Evolutionary conservation across 164 flowering plant genomes (phyloP).

Genomic region (Piper longum): DNA sequence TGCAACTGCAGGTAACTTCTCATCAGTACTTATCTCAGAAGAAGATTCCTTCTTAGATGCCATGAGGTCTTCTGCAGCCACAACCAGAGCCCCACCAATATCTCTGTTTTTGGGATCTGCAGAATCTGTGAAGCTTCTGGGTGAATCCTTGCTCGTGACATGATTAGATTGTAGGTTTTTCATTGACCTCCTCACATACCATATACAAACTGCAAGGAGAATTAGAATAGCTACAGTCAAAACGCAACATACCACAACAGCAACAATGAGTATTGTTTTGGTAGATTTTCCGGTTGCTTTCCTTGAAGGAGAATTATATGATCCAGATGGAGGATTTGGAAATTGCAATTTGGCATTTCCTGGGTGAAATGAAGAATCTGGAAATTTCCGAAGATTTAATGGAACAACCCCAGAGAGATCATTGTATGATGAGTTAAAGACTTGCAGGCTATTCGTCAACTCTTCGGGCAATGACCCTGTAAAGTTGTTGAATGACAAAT

Average conservation of each 20-base stretch:
- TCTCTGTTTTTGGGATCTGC: slow-evolving; percentile 37
- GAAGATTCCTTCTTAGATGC: slow-evolving; percentile 63
- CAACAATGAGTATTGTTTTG: slow-evolving; percentile 43
- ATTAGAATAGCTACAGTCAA: slow-evolving; percentile 43
- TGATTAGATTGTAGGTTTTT: slow-evolving; percentile 14
- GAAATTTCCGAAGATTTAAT: slow-evolving; percentile 56
- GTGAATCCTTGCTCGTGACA: slow-evolving; percentile 25
- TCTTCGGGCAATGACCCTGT: slow-evolving; percentile 69
- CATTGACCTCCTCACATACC: slow-evolving; percentile 40
- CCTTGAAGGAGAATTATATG: slow-evolving; percentile 16
- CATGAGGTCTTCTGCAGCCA: slow-evolving; percentile 65
- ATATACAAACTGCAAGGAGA: slow-evolving; percentile 50
- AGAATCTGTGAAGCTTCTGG: slow-evolving; percentile 21
- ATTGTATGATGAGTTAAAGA: slow-evolving; percentile 76
- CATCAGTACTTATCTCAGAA: slow-evolving; percentile 64
- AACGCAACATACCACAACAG: slow-evolving; percentile 53
- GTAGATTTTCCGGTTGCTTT: slow-evolving; percentile 27
- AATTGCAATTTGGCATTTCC: slow-evolving; percentile 49
- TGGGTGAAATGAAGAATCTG: slow-evolving; percentile 73
- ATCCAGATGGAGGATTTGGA: slow-evolving; percentile 45
- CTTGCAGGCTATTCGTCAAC: slow-evolving; percentile 39
- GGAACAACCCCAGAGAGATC: slow-evolving; percentile 86
- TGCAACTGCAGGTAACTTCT: slow-evolving; percentile 41
- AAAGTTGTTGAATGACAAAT: slow-evolving; percentile 65
- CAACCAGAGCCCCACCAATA: slow-evolving; percentile 37